Base-by-base conservation (phyloP, 768 basidiomycete genomes). In the Amyloporia xantha region DNA sequence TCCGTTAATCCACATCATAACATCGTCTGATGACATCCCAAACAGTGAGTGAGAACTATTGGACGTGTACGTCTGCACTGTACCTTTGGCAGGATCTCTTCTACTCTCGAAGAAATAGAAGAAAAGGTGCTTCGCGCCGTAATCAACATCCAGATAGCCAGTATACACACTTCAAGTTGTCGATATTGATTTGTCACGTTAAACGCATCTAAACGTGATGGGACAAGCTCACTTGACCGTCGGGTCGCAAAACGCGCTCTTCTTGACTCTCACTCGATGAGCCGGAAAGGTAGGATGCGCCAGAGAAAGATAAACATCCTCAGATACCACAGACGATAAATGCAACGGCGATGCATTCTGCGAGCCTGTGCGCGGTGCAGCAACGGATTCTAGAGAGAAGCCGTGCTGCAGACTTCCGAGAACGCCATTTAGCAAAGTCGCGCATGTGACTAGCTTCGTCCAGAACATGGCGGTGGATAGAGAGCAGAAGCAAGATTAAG, bases 1-100 rank as follows among this genome's bases (percentile, higher is more conserved):
- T 64, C 80, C 82, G 44, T 82, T 82, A 37, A 82, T 82, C 81
- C 82, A 83, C 77, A 84, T 79, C 67, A 83, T 71, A 23, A 82
- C 75, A 63, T 82, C 80, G 57, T 83, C 83, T 71, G 39, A 6
- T 17, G 10, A 28, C 25, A 9, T 17, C 11, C 5, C 13, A 4
- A 30, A 28, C 15, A 15, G 38, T 21, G 38, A 39, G 38, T 9
- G 9, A 21, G 19, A 39, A 13, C n/a, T 23, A 42, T n/a, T 11
- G 41, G 12, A 9, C 15, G 38, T 43, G 41, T 9, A 7, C 45
- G 25, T 23, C 4, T 12, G 15, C 45, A 17, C 42, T 46, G 26
- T 40, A 73, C 72, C 72, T 25, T 57, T 63, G 5, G 59, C 68
- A 2, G 75, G 75, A 42, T 71, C 59, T 36, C 67, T 64, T 46